phyloP scores from a whole-genome alignment of 352 stramenopile species.

The Phytophthora hybrid region DNA sequence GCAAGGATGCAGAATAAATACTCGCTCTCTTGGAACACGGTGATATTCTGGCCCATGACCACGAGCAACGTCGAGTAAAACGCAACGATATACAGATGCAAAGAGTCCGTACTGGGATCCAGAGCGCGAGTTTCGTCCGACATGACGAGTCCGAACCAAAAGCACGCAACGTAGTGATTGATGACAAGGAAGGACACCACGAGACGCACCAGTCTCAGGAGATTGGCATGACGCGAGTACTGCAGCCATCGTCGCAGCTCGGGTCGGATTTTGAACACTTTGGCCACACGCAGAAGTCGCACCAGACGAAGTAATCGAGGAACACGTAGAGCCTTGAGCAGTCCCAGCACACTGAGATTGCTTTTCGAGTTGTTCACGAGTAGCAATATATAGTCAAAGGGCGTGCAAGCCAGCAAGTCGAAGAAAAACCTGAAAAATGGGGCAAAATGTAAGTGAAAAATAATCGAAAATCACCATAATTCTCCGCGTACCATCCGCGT shows the following conservation, averaged over 20 bases:
- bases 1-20: constrained; percentile 76
- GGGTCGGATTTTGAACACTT: constrained; percentile 76
- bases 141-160: constrained; percentile 75
- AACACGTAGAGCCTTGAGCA: constrained; percentile 76
- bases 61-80: constrained; percentile 79
- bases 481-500: constrained; percentile 74
- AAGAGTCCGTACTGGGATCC: constrained; percentile 37
- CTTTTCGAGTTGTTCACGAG: constrained; percentile 57
- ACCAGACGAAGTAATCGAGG: constrained; percentile 76
- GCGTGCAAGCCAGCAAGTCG: constrained; percentile 78
- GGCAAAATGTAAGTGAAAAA: background rate
- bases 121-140: constrained; percentile 58
- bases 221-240: constrained; percentile 83
- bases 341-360: constrained; percentile 69
- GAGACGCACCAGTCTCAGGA: constrained; percentile 73
- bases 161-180: constrained; percentile 84
- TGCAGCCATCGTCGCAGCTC: constrained; percentile 83
- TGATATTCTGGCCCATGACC: constrained; percentile 84
- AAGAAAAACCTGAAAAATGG: constrained; percentile 68
- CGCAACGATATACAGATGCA: constrained; percentile 68
- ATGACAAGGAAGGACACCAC: constrained; percentile 74
- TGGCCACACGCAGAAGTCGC: constrained; percentile 70
- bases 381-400: constrained; percentile 72
- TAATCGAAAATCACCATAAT: no score
- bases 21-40: constrained; percentile 70